A percentile compares a stretch with the other conserved stretches of the same genome.
Evolutionary conservation across 176 grass and related monocot genomes (phyloP).

Genomic region (Chrysopogon serrulatus): DNA sequence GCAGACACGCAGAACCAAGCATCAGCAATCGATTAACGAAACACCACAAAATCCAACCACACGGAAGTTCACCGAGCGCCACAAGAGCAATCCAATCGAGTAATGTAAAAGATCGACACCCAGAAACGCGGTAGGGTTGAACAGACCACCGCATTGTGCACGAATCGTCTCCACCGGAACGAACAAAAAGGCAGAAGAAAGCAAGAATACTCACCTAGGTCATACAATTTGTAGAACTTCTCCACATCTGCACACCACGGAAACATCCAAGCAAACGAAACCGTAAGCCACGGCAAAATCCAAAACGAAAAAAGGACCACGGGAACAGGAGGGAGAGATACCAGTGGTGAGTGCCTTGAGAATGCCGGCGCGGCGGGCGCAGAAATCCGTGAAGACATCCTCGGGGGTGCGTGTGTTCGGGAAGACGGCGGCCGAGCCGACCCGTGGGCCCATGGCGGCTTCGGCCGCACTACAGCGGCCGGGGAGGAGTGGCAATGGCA

Average conservation of each 20-base stretch:
- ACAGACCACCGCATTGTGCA: not conserved
- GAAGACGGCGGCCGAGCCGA: not conserved
- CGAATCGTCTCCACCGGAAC: not conserved
- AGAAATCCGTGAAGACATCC: conserved; percentile 53
- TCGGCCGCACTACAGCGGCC: not conserved
- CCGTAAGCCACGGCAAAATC: conserved; percentile 20
- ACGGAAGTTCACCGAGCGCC: not conserved
- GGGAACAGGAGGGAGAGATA: not conserved
- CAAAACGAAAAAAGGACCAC: not conserved
- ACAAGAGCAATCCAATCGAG: not conserved
- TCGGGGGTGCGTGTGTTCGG: conserved; percentile 31
- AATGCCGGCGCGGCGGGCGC: conserved; percentile 54
- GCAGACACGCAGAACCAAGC: not conserved
- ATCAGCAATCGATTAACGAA: not conserved
- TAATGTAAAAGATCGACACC: not conserved
- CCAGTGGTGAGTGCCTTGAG: conserved; percentile 65
- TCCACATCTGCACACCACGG: conserved; percentile 49
- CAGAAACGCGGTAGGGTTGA: not conserved
- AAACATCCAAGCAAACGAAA: conserved; percentile 26
- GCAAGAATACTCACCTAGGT: conserved; percentile 44
- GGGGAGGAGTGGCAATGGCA: not conserved
- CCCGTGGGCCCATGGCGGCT: conserved; percentile 28
- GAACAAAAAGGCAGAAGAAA: not conserved
- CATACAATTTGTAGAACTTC: conserved; percentile 59
- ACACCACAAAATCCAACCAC: not conserved